These are phyloP conservation scores for Xylariales sp. DNA, from an alignment of 2,329 filamentous ascomycete genomes.

Conservation along the genomic window DNA sequence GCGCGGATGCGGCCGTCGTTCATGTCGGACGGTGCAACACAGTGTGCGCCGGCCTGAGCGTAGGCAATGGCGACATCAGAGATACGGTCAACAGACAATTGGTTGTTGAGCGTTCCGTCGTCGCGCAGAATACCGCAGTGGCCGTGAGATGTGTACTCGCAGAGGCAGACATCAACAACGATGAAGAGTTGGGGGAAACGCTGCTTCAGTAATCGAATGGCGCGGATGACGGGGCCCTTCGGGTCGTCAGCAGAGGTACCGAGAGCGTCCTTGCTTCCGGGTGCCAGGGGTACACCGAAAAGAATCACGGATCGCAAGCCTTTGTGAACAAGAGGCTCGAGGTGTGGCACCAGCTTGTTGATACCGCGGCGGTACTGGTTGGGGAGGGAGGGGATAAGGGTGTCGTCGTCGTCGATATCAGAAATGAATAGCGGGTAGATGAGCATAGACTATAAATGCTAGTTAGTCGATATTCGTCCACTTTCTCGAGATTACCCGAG, in stretches of 20 bases:
- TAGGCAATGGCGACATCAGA: conserved; percentile 98
- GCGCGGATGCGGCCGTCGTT: conserved; percentile 96
- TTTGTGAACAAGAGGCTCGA: conserved; percentile 82
- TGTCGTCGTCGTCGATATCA: conserved; percentile 89
- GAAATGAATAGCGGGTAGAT: conserved; percentile 97
- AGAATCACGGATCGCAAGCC: conserved; percentile 90
- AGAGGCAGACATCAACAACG: conserved; percentile 89
- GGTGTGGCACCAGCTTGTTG: conserved; percentile 79
- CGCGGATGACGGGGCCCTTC: conserved; percentile 82
- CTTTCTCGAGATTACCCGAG: not conserved
- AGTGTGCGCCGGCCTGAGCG: conserved; percentile 92
- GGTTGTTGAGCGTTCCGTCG: conserved; percentile 90
- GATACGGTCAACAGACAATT: conserved; percentile 87
- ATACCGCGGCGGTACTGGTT: conserved; percentile 85
- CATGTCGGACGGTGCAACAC: conserved; percentile 97
- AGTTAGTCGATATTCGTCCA: conserved; percentile 5
- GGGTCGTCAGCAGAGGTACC: conserved; percentile 93
- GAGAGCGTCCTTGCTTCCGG: conserved; percentile 81
- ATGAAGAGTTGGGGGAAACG: conserved; percentile 90
- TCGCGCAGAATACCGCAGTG: conserved; percentile 95
- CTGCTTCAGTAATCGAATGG: conserved; percentile 78
- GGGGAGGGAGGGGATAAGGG: conserved; percentile 82
- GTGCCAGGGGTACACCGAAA: conserved; percentile 84
- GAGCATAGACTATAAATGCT: conserved; percentile 74
- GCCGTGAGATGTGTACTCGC: conserved; percentile 97